Evolutionary conservation across 192 early-diverging fungal species (phyloP), one percentile per base, ranked within the genome.

Genomic region (Backusella luteola): DNA sequence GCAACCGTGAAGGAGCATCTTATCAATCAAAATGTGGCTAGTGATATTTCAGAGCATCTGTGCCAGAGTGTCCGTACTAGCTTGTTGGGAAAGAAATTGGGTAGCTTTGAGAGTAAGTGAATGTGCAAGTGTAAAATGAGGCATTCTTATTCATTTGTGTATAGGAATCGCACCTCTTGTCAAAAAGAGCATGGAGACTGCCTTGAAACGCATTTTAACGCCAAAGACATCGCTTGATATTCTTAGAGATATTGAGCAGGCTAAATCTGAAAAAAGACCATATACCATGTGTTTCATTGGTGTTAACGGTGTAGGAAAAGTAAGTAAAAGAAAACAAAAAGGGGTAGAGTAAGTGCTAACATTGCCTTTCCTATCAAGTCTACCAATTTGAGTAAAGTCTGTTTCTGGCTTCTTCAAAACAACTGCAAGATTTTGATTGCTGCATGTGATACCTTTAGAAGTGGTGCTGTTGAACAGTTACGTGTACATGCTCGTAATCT

Each of bases 381-480:
- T 8, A 98, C 97, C 66, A 98, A 98, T 77, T 79, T 98, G 75
- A 93, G 94, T 79, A 98, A 98, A 76, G 92, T 96, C 8, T 95
- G 94, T 74, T 98, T 97, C 83, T 97, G 96, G 96, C 86, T 98
- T 38, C 84, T 97, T 71, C 95, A 96, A 77, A 98, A 98, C 85
- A 90, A 93, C 67, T 85, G 92, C 63, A 93, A 92, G 29, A 92
- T 97, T 6, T 81, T 98, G 34, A 96, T 98, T 81, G 97, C 96
- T 32, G 97, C 95, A 17, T 96, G 97, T 81, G 97, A 98, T 84
- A 98, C 97, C 7, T 98, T 98, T 88, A 89, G 97, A 41, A 92
- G 92, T 36, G 97, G 97, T 52, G 97, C 97, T 2, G 97, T 98
- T 17, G 97, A 98, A 80, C 97, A 98, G 80, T 84, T 98, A 11